Conservation (phyloP, 2,329 filamentous ascomycete species). For the Diaporthe sp. region DNA sequence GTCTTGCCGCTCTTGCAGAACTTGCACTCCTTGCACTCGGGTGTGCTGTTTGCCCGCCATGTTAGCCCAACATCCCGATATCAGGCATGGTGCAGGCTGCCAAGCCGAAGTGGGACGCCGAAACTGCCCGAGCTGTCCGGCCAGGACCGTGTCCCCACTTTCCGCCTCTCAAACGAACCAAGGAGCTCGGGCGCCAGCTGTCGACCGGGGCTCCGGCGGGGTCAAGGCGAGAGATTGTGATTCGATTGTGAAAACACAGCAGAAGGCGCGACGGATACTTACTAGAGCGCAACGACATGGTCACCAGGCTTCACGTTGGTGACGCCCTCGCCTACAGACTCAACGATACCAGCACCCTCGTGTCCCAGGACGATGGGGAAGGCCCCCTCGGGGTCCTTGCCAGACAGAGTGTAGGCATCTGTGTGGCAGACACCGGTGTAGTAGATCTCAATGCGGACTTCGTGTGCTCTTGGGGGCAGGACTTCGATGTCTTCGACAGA, state of each 20-base stretch:
- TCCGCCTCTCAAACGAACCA: background rate
- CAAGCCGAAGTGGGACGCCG: conserved; percentile 22
- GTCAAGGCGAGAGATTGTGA: background rate
- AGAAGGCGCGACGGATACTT: conserved; percentile 47
- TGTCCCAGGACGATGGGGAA: conserved; percentile 92
- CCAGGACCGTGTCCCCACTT: conserved; percentile 13
- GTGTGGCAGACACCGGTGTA: conserved; percentile 99
- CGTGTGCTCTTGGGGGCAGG: conserved; percentile 85
- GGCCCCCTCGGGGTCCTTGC: conserved; percentile 96
- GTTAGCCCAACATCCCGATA: conserved; percentile 1
- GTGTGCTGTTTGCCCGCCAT: conserved; percentile 71
- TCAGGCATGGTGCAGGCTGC: background rate
- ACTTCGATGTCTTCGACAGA: conserved; percentile 94
- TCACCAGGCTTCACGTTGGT: conserved; percentile 95
- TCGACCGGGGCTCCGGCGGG: conserved; percentile 11
- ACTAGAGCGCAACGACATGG: conserved; percentile 91
- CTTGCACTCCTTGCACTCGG: conserved; percentile 97
- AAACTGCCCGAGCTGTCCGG: background rate
- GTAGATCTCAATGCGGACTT: conserved; percentile 96
- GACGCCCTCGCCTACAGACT: conserved; percentile 94
- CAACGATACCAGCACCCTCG: conserved; percentile 91
- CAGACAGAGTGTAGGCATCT: conserved; percentile 91
- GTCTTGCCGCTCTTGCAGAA: conserved; percentile 99
- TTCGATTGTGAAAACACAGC: background rate
- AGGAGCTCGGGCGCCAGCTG: conserved; percentile 10